A percentile compares a stretch with the other conserved stretches of the same genome.
Conservation (phyloP, 441 rosid genomes). For the Pelargonium myrrhifolium region DNA sequence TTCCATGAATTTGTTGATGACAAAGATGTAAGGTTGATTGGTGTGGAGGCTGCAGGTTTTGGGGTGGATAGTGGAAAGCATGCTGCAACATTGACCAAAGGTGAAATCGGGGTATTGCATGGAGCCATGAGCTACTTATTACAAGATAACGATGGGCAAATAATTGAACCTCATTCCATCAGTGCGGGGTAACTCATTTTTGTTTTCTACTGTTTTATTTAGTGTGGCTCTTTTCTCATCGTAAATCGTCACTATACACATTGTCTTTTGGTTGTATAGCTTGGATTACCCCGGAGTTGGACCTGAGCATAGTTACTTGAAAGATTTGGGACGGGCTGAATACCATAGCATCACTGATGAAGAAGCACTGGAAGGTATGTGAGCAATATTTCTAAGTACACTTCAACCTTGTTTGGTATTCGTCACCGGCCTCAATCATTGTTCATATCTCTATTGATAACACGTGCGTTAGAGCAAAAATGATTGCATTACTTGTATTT, state of each 20-base stretch:
- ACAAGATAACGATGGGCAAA: conserved; percentile 92
- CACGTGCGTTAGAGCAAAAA: too few species aligned
- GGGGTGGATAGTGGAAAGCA: conserved; percentile 92
- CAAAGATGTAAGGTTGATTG: conserved; percentile 64
- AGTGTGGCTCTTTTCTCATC: not conserved
- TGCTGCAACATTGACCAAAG: conserved; percentile 78
- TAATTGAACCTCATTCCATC: conserved; percentile 85
- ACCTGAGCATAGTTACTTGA: conserved; percentile 92
- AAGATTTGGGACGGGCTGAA: conserved; percentile 78
- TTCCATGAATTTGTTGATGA: conserved; percentile 83
- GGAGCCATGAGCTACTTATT: conserved; percentile 94
- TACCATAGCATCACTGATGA: conserved; percentile 75
- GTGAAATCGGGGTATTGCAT: conserved; percentile 86
- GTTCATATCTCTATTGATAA: too few species aligned
- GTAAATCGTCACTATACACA: not conserved
- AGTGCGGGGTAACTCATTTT: conserved; percentile 64
- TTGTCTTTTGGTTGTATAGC: conserved; percentile 26
- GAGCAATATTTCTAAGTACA: not conserved
- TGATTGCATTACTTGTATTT: too few species aligned
- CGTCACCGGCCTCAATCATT: not conserved
- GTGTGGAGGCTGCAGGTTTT: conserved; percentile 93
- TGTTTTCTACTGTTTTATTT: not conserved
- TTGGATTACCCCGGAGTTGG: conserved; percentile 99
- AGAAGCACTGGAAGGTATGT: conserved; percentile 83
- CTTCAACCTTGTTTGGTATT: not conserved